phyloP scores from a whole-genome alignment of 2,329 filamentous ascomycete species.

The Fusarium tjaetaba region DNA sequence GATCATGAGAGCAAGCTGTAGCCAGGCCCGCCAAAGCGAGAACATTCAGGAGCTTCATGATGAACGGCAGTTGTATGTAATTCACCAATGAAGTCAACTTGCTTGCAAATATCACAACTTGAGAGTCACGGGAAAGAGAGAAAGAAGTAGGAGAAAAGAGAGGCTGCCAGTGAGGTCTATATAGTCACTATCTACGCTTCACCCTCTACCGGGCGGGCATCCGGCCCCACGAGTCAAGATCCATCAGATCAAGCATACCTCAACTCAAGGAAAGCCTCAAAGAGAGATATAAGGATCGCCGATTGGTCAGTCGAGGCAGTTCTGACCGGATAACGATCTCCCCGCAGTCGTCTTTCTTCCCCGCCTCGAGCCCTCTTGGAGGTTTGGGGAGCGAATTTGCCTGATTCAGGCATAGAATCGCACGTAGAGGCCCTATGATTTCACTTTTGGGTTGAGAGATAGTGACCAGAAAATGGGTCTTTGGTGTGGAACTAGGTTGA shows the following conservation, averaged over 20 bases:
- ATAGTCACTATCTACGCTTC: constrained; percentile 23
- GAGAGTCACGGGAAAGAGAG: neutral
- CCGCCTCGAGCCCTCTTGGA: constrained; percentile 8
- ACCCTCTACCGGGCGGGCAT: constrained; percentile 10
- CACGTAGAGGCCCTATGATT: constrained; percentile 1
- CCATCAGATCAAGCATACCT: neutral
- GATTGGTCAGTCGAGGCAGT: constrained; percentile 17
- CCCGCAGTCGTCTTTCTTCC: constrained; percentile 21
- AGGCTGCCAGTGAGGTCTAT: constrained; percentile 17
- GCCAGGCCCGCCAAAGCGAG: constrained; percentile 43
- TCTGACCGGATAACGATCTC: neutral
- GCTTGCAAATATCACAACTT: neutral
- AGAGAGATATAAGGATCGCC: neutral
- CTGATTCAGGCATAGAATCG: constrained; percentile 25
- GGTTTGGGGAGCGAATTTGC: constrained; percentile 14
- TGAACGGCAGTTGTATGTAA: neutral
- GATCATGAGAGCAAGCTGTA: constrained; percentile 44
- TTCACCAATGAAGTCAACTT: neutral
- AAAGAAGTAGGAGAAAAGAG: neutral
- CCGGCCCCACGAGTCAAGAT: constrained; percentile 33
- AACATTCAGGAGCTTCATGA: constrained; percentile 46
- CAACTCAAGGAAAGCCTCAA: neutral
- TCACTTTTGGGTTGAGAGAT: constrained; percentile 3
- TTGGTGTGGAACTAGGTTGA: constrained; percentile 25
- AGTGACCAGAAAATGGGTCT: constrained; percentile 12